A percentile compares a stretch with the other conserved stretches of the same genome.
These are phyloP conservation scores for Begonia peltatifolia DNA, from an alignment of 306 rosid genomes.

Conservation along the genomic window DNA sequence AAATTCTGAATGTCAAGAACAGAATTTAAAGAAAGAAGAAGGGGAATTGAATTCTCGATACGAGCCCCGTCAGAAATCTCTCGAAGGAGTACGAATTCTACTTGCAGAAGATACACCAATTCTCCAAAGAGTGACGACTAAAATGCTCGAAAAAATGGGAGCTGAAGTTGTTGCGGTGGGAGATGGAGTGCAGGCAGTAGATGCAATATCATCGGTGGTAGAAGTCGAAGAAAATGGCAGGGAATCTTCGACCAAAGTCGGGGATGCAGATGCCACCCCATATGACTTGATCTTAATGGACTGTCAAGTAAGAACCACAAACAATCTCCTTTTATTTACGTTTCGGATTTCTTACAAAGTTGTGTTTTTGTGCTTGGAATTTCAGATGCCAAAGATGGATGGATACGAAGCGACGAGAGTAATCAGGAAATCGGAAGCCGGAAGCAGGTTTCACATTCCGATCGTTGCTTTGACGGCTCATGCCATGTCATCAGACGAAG, in stretches of 20 bases:
- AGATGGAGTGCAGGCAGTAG: constrained; percentile 91
- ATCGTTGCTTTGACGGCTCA: constrained; percentile 96
- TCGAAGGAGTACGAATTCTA: constrained; percentile 68
- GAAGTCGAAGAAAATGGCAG: constrained; percentile 28
- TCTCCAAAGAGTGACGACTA: constrained; percentile 87
- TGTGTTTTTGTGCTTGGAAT: constrained; percentile 8
- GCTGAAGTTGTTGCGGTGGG: constrained; percentile 74
- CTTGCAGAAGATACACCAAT: constrained; percentile 97
- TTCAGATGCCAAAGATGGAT: constrained; percentile 99
- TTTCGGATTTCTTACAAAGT: constrained; percentile 2
- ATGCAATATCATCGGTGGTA: constrained; percentile 43
- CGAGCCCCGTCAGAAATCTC: constrained; percentile 40
- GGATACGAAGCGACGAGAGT: constrained; percentile 95
- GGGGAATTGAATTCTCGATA: constrained; percentile 25
- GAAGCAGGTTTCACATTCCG: constrained; percentile 59
- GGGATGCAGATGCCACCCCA: constrained; percentile 16
- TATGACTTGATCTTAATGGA: constrained; percentile 94
- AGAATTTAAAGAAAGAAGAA: constrained; percentile 10
- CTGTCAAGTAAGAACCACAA: constrained; percentile 66
- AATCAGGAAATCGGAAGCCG: constrained; percentile 76
- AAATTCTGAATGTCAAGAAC: not conserved
- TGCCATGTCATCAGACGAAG: constrained; percentile 98
- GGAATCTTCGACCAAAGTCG: constrained; percentile 7
- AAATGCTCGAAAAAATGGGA: constrained; percentile 98
- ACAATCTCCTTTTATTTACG: not conserved